These are phyloP conservation scores for Fusarium keratoplasticum DNA, from an alignment of 2,329 filamentous ascomycete genomes.

Conservation along the genomic window DNA sequence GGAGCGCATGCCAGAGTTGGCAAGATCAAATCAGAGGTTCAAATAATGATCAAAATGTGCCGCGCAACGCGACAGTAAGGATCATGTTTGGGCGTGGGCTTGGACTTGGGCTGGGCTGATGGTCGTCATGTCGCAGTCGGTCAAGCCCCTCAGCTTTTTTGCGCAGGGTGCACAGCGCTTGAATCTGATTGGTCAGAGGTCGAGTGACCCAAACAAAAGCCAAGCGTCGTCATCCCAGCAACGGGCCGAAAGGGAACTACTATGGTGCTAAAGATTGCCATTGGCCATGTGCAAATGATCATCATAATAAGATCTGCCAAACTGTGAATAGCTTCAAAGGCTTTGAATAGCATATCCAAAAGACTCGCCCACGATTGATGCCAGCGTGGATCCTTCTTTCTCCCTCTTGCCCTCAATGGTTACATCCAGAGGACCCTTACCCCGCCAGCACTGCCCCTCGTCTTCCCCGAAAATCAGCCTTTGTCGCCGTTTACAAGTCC, in stretches of 20 bases:
- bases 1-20: slow-evolving; percentile 33
- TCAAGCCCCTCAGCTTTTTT: slow-evolving; percentile 42
- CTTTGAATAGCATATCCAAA: not conserved
- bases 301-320: not conserved
- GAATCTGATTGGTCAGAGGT: slow-evolving; percentile 32
- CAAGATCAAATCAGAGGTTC: not conserved
- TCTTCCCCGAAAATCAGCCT: not conserved
- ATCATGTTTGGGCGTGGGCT: slow-evolving; percentile 24
- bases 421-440: not conserved
- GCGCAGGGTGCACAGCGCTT: slow-evolving; percentile 25
- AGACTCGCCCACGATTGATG: not conserved
- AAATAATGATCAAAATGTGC: slow-evolving; percentile 5
- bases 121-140: slow-evolving; percentile 29
- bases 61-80: not conserved
- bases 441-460: not conserved
- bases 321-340: not conserved
- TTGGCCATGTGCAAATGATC: not conserved
- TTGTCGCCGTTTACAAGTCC: not conserved
- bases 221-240: slow-evolving; percentile 33
- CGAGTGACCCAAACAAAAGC: slow-evolving; percentile 29
- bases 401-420: not conserved
- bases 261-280: not conserved
- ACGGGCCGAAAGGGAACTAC: slow-evolving; percentile 9
- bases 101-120: slow-evolving; percentile 10
- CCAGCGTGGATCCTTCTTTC: not conserved